Percentiles rank a stretch among this genome's conserved stretches.
These are phyloP conservation scores for Heimioporus sp. DNA, from an alignment of 768 basidiomycete genomes.

Conservation along the genomic window DNA sequence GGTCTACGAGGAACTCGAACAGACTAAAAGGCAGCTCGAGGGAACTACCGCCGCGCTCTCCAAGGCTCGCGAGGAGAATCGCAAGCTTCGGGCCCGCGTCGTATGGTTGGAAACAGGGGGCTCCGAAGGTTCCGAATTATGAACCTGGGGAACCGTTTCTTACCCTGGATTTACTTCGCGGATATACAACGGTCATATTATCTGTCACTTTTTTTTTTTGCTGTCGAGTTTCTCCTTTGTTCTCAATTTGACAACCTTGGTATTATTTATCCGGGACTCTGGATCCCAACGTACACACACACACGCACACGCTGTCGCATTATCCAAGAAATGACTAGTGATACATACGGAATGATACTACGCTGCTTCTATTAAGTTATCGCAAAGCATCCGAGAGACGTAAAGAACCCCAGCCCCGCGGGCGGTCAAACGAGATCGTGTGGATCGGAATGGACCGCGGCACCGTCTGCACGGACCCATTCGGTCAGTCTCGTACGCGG, in stretches of 20 bases:
- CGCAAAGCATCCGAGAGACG: too few relatives aligned
- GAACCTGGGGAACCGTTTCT: conserved; percentile 15
- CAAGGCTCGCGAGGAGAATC: conserved; percentile 51
- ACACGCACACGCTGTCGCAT: too few relatives aligned
- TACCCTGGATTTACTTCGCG: conserved; percentile 10
- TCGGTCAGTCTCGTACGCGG: conserved; percentile 49
- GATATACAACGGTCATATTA: conserved; percentile 5
- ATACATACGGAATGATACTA: conserved; percentile 9
- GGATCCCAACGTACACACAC: too few relatives aligned
- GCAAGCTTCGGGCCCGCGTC: conserved; percentile 44
- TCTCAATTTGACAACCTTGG: conserved; percentile 6
- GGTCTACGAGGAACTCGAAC: conserved; percentile 44
- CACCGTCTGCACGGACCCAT: conserved; percentile 50
- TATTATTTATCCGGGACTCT: conserved; percentile 1
- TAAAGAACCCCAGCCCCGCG: too few relatives aligned
- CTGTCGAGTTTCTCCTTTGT: conserved; percentile 5
- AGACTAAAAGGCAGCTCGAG: conserved; percentile 49
- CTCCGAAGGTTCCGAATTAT: conserved; percentile 32
- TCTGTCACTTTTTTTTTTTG: conserved; percentile 12
- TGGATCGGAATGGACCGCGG: conserved; percentile 20
- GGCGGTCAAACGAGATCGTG: conserved; percentile 10
- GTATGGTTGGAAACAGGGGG: conserved; percentile 33
- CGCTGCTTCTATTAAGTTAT: too few relatives aligned
- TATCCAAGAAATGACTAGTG: conserved; percentile 7
- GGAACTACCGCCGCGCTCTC: conserved; percentile 42